phyloP scores from a whole-genome alignment of 805 yeast genomes.

The Wickerhamomyces alni region DNA sequence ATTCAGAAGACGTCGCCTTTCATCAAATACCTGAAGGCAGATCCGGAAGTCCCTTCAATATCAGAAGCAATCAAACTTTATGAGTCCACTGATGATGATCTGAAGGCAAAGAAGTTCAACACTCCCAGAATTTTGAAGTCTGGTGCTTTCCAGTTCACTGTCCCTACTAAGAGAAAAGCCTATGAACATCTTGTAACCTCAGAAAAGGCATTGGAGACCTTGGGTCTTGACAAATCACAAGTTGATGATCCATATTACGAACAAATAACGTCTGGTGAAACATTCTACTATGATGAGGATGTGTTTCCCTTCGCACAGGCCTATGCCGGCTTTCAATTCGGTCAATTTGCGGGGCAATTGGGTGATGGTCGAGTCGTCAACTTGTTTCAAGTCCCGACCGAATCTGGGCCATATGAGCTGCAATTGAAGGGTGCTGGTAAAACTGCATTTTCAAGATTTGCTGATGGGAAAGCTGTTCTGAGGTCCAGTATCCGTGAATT shows the following conservation, averaged over 20 bases:
- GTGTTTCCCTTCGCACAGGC: slow-evolving; percentile 84
- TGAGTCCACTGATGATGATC: slow-evolving; percentile 18
- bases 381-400: slow-evolving; percentile 61
- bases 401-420: slow-evolving; percentile 40
- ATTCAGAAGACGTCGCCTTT: slow-evolving; percentile 11
- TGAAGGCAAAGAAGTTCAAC: slow-evolving; percentile 30
- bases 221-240: slow-evolving; percentile 43
- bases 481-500: slow-evolving; percentile 87
- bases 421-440: slow-evolving; percentile 91
- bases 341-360: slow-evolving; percentile 92
- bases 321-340: slow-evolving; percentile 96
- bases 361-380: slow-evolving; percentile 94
- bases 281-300: slow-evolving; percentile 30
- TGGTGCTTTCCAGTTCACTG: slow-evolving; percentile 69
- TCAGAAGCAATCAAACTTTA: slow-evolving; percentile 22
- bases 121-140: slow-evolving; percentile 44
- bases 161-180: slow-evolving; percentile 56
- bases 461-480: slow-evolving; percentile 92
- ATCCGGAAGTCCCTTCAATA: slow-evolving; percentile 25
- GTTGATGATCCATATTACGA: slow-evolving; percentile 39
- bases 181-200: slow-evolving; percentile 54
- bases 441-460: slow-evolving; percentile 91
- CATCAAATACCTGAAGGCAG: slow-evolving; percentile 16
- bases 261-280: slow-evolving; percentile 57
- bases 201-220: slow-evolving; percentile 50